Percentiles rank a stretch among this genome's conserved stretches.
These are phyloP conservation scores for Trichoderma simmonsii DNA, from an alignment of 2,329 filamentous ascomycete species.

Conservation along the genomic window DNA sequence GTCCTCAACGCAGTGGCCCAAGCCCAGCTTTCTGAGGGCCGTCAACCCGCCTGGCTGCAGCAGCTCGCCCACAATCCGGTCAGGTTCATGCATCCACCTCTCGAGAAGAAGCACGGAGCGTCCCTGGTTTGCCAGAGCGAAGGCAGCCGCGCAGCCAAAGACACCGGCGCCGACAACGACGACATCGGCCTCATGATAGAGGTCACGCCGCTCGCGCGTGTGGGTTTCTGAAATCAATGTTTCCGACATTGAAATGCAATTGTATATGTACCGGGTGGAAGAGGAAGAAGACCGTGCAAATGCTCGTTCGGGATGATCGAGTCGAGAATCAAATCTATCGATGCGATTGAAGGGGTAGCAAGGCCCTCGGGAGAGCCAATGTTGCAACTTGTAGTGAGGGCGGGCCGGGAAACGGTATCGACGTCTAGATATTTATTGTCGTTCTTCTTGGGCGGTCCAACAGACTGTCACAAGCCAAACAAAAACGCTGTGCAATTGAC, in stretches of 20 bases:
- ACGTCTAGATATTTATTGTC: slow-evolving; percentile 7
- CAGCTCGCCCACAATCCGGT: slow-evolving; percentile 93
- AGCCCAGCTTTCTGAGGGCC: slow-evolving; percentile 75
- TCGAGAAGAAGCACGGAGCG: slow-evolving; percentile 89
- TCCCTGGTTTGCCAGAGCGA: slow-evolving; percentile 81
- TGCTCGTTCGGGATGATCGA: not conserved
- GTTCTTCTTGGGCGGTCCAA: not conserved
- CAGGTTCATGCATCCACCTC: slow-evolving; percentile 83
- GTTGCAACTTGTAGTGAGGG: not conserved
- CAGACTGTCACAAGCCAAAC: not conserved
- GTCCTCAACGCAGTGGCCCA: slow-evolving; percentile 76
- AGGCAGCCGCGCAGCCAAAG: slow-evolving; percentile 82
- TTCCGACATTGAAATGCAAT: slow-evolving; percentile 2
- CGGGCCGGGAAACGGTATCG: not conserved
- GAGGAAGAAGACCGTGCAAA: not conserved
- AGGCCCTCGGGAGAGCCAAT: not conserved
- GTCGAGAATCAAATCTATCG: not conserved
- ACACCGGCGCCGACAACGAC: slow-evolving; percentile 91
- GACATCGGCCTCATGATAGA: slow-evolving; percentile 70
- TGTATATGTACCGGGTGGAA: not conserved
- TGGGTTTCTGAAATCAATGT: slow-evolving; percentile 25
- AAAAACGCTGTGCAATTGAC: not conserved
- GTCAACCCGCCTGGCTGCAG: slow-evolving; percentile 87
- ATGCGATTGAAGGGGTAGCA: not conserved
- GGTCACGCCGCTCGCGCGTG: slow-evolving; percentile 42